phyloP scores from a whole-genome alignment of 1,139 yeast genomes.

The Scheffersomyces stambukii region DNA sequence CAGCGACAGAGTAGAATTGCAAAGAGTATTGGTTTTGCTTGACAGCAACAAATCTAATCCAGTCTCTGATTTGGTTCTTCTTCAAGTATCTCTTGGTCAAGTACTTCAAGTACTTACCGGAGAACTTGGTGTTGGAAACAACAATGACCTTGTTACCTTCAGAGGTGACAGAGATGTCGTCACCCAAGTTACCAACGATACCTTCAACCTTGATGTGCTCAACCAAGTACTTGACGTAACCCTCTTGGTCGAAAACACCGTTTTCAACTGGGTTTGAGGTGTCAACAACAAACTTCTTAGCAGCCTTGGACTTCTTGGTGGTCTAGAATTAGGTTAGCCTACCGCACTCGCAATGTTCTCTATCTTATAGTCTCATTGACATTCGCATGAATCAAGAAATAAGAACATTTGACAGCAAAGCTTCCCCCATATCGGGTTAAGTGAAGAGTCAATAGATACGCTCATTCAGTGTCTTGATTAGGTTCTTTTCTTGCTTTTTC shows the following conservation, averaged over 20 bases:
- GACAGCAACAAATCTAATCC: constrained; percentile 98
- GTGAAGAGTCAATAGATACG: no score
- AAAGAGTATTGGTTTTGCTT: constrained; percentile 96
- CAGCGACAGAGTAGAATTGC: constrained; percentile 98
- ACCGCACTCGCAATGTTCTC: constrained; percentile 45
- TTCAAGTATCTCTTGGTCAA: constrained; percentile 98
- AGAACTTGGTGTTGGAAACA: constrained; percentile 91
- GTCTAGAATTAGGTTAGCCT: constrained; percentile 61
- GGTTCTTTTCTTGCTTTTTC: no score
- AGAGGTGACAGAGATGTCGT: constrained; percentile 81
- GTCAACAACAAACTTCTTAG: constrained; percentile 94
- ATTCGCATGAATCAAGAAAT: no score
- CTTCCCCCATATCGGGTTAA: no score
- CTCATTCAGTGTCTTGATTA: no score
- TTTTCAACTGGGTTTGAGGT: constrained; percentile 96
- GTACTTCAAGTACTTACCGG: constrained; percentile 99
- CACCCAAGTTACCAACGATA: constrained; percentile 95
- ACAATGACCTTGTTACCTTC: constrained; percentile 86
- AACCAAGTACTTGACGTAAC: constrained; percentile 95
- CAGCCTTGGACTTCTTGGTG: constrained; percentile 72
- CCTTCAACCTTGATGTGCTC: constrained; percentile 99
- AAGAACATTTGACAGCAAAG: constrained; percentile 15
- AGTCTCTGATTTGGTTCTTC: constrained; percentile 99
- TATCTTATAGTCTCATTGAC: constrained; percentile 10
- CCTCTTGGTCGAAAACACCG: constrained; percentile 96